phyloP scores from a whole-genome alignment of 176 grass and related monocot genomes.

The Phoenix roebelenii region DNA sequence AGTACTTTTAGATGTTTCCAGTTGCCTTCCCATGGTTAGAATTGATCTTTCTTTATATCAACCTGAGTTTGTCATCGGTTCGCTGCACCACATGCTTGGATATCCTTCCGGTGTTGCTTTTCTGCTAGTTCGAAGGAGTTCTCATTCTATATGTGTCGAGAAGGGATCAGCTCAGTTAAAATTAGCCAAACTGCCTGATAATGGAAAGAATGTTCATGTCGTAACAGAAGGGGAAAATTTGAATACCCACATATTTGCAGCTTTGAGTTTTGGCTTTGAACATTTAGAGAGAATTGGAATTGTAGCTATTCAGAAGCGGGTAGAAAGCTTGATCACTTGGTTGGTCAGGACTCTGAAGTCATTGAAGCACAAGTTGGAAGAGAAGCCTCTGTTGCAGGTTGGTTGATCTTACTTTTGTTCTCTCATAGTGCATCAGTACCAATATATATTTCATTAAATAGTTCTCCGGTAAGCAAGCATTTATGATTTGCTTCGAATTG shows the following conservation, averaged over 20 bases:
- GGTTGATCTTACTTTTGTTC: neutral
- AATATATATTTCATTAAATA: no score
- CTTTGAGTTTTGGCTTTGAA: neutral
- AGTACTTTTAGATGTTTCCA: slow-evolving; percentile 2
- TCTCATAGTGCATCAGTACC: neutral
- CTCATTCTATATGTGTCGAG: neutral
- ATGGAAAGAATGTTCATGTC: neutral
- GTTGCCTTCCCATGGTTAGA: neutral
- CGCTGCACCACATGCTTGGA: neutral
- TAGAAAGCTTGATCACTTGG: neutral
- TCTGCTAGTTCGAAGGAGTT: neutral
- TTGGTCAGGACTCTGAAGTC: neutral
- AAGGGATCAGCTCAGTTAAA: neutral
- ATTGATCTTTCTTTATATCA: slow-evolving; percentile 1
- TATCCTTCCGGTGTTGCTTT: slow-evolving; percentile 2
- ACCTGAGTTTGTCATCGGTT: slow-evolving; percentile 1
- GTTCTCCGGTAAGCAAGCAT: no score
- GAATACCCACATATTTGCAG: neutral
- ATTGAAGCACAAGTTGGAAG: slow-evolving; percentile 1
- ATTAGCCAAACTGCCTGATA: neutral
- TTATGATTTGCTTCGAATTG: no score
- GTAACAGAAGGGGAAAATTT: neutral
- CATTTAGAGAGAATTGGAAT: neutral
- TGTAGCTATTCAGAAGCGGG: neutral
- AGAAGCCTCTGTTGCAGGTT: slow-evolving; percentile 1